phyloP scores from a whole-genome alignment of 2,329 filamentous ascomycete genomes.

The Cladophialophora chaetospira region DNA sequence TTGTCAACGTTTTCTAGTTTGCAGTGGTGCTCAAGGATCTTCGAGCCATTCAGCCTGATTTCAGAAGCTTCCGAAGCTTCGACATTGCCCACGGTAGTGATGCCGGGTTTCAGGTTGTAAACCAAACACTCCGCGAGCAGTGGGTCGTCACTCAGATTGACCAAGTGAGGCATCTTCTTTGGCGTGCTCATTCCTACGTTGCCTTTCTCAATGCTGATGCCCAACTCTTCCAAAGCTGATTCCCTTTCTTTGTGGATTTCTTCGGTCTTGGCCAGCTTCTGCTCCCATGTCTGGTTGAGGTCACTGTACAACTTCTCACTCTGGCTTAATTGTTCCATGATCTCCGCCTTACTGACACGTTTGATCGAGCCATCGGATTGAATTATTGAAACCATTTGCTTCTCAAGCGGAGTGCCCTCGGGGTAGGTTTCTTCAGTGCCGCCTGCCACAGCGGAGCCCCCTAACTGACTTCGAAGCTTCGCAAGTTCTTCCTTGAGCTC shows the following conservation, averaged over 20 bases:
- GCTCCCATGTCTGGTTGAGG: slow-evolving; percentile 97
- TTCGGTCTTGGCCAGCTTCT: slow-evolving; percentile 92
- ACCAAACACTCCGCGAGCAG: slow-evolving; percentile 93
- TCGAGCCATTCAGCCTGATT: slow-evolving; percentile 89
- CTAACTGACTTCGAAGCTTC: slow-evolving; percentile 81
- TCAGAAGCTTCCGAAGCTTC: slow-evolving; percentile 82
- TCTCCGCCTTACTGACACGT: slow-evolving; percentile 97
- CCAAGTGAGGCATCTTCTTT: slow-evolving; percentile 98
- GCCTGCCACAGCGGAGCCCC: slow-evolving; percentile 48
- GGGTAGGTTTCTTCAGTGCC: slow-evolving; percentile 79
- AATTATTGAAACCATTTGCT: slow-evolving; percentile 95
- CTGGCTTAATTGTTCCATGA: slow-evolving; percentile 92
- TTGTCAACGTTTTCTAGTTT: slow-evolving; percentile 92
- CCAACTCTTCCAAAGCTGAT: slow-evolving; percentile 89
- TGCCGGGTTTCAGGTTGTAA: slow-evolving; percentile 96
- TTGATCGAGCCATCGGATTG: slow-evolving; percentile 81
- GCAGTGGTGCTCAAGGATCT: slow-evolving; percentile 91
- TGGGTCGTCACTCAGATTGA: slow-evolving; percentile 94
- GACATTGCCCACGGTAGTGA: slow-evolving; percentile 90
- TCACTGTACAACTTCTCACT: slow-evolving; percentile 95
- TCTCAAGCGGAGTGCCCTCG: slow-evolving; percentile 85
- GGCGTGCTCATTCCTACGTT: slow-evolving; percentile 93
- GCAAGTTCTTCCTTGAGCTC: slow-evolving; percentile 94
- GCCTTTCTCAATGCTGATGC: slow-evolving; percentile 98
- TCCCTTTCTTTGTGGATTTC: slow-evolving; percentile 97